Conservation (phyloP, 169 alveolate genomes). For the Babesia sp. region DNA sequence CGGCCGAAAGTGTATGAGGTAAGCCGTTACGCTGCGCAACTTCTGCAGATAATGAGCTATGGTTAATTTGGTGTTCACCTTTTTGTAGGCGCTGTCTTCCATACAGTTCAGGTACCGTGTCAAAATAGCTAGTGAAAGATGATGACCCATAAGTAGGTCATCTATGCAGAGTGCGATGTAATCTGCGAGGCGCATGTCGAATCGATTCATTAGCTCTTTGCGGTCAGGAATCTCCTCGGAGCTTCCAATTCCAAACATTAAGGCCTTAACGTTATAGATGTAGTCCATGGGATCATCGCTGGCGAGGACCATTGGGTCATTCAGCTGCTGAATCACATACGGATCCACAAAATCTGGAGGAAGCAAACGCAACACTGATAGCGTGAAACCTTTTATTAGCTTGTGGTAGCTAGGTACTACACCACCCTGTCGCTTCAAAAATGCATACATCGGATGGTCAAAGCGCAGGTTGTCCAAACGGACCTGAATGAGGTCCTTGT, state of each 20-base stretch:
- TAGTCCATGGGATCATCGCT: constrained; percentile 67
- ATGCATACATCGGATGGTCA: constrained; percentile 37
- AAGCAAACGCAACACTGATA: constrained; percentile 31
- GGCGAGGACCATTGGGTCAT: constrained; percentile 8
- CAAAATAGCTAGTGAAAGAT: constrained; percentile 23
- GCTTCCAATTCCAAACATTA: constrained; percentile 40
- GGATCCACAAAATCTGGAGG: constrained; percentile 42
- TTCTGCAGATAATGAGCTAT: background rate
- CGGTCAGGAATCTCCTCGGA: constrained; percentile 11
- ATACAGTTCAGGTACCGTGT: constrained; percentile 17
- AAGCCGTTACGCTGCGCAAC: constrained; percentile 27
- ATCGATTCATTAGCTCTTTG: constrained; percentile 27
- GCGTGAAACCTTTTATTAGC: constrained; percentile 38
- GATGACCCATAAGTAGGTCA: constrained; percentile 28
- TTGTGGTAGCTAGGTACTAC: constrained; percentile 52
- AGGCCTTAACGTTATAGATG: constrained; percentile 20
- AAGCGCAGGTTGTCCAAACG: constrained; percentile 51
- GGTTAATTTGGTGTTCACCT: background rate
- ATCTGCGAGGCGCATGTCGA: constrained; percentile 59
- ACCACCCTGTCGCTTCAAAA: constrained; percentile 17
- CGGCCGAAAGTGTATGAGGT: constrained; percentile 52
- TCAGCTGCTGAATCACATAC: background rate
- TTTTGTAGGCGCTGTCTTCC: constrained; percentile 16
- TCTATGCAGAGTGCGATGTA: constrained; percentile 53
- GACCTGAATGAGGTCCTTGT: constrained; percentile 53